Percentiles rank a stretch among this genome's conserved stretches.
These are phyloP conservation scores for Dittrichia graveolens DNA, from an alignment of 129 eudicot species.

Conservation along the genomic window DNA sequence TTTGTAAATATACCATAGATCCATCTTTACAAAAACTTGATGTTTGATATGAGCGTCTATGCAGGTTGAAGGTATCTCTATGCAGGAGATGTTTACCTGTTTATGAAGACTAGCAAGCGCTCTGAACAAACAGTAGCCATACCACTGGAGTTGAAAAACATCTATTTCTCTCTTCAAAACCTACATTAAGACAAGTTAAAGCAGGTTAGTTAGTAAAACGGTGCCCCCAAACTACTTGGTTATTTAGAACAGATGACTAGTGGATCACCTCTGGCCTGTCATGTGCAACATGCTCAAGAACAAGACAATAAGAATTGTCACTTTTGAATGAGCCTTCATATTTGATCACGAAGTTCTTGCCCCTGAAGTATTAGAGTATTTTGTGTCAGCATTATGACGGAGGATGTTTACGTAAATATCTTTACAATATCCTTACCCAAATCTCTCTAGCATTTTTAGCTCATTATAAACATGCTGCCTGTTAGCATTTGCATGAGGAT, in stretches of 20 bases:
- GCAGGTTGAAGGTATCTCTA: neutral
- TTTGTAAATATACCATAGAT: neutral
- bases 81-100: slow-evolving; percentile 56
- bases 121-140: slow-evolving; percentile 87
- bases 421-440: slow-evolving; percentile 63
- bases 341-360: slow-evolving; percentile 78
- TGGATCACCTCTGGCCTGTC: slow-evolving; percentile 88
- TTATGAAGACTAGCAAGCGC: slow-evolving; percentile 94
- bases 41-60: neutral
- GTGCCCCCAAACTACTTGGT: neutral
- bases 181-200: slow-evolving; percentile 28
- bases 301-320: slow-evolving; percentile 77
- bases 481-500: slow-evolving; percentile 90
- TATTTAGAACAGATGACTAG: neutral
- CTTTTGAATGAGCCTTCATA: slow-evolving; percentile 77
- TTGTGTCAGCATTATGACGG: slow-evolving; percentile 13
- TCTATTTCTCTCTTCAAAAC: slow-evolving; percentile 73
- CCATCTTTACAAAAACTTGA: slow-evolving; percentile 4
- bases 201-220: slow-evolving; percentile 5
- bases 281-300: slow-evolving; percentile 87
- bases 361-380: slow-evolving; percentile 53
- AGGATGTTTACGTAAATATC: slow-evolving; percentile 12
- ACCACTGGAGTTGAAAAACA: slow-evolving; percentile 74
- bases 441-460: slow-evolving; percentile 82
- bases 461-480: slow-evolving; percentile 74